Conservation (phyloP, 225 moss, liverwort and hornwort species). For the Neckera pumila region DNA sequence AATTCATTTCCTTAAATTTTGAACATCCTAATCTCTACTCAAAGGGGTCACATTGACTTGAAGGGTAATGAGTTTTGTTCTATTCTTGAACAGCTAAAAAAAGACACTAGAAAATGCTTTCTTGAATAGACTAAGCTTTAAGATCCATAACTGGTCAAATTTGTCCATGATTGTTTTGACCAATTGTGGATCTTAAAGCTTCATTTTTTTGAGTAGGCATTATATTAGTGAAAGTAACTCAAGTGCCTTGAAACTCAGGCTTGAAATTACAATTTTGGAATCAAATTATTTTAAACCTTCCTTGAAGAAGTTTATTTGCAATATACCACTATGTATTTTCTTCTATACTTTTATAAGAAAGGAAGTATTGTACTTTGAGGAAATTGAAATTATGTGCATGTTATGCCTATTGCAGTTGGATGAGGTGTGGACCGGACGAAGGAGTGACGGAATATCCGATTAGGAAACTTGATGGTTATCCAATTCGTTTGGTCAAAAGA, state of each 20-base stretch:
- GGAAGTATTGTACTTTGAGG: not conserved
- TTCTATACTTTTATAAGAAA: not conserved
- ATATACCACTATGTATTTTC: not conserved
- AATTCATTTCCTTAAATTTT: too few relatives aligned
- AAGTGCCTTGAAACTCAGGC: fast-evolving
- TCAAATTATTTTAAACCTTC: not conserved
- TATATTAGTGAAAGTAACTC: too few relatives aligned
- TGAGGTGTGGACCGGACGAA: too few relatives aligned
- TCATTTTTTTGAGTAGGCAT: not conserved
- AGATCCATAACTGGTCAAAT: fast-evolving
- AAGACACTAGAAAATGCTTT: not conserved
- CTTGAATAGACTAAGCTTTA: not conserved
- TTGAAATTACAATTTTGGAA: not conserved
- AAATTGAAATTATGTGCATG: not conserved
- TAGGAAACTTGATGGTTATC: not conserved
- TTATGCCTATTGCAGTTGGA: too few relatives aligned
- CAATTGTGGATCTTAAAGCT: not conserved
- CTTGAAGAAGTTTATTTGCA: not conserved
- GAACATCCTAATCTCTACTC: too few relatives aligned
- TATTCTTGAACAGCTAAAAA: not conserved
- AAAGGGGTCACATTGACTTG: not conserved
- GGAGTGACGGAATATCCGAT: too few relatives aligned
- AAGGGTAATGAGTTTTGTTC: not conserved
- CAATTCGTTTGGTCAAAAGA: not conserved
- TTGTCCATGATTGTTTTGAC: not conserved